phyloP scores from a whole-genome alignment of 129 eudicot species.

The carrot (Daucus carota) region DNA sequence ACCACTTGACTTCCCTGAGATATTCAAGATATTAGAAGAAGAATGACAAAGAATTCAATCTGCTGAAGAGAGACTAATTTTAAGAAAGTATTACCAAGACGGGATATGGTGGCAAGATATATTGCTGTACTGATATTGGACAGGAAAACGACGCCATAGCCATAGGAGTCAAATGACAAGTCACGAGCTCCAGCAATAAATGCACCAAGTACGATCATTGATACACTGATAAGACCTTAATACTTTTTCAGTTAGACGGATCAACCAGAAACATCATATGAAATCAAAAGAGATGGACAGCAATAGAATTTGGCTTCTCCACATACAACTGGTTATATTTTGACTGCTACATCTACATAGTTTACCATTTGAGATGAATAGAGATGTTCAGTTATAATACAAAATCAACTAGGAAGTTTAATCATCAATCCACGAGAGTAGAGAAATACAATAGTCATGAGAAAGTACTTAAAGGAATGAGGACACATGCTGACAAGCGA shows the following conservation, averaged over 20 bases:
- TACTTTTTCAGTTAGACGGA: slow-evolving; percentile 16
- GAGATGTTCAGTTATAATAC: background rate
- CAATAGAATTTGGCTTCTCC: background rate
- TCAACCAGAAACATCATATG: slow-evolving; percentile 10
- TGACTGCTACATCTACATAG: background rate
- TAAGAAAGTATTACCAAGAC: slow-evolving; percentile 47
- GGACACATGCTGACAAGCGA: background rate
- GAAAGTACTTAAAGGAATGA: background rate
- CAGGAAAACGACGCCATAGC: slow-evolving; percentile 72
- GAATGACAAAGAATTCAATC: slow-evolving; percentile 6
- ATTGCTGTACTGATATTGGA: slow-evolving; percentile 89
- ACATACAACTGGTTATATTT: background rate
- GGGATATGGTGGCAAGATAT: slow-evolving; percentile 94
- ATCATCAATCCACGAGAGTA: background rate
- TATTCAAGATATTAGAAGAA: slow-evolving; percentile 14
- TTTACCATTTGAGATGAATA: background rate
- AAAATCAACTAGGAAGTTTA: background rate
- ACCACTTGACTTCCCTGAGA: slow-evolving; percentile 83
- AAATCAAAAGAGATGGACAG: background rate
- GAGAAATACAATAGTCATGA: background rate
- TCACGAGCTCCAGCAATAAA: slow-evolving; percentile 96
- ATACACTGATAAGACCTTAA: slow-evolving; percentile 78
- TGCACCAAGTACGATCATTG: slow-evolving; percentile 84
- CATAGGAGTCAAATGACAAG: slow-evolving; percentile 82
- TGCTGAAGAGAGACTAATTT: background rate